Evolutionary conservation across 768 basidiomycete species (phyloP).

Genomic region (Kockovaella imperatae): DNA sequence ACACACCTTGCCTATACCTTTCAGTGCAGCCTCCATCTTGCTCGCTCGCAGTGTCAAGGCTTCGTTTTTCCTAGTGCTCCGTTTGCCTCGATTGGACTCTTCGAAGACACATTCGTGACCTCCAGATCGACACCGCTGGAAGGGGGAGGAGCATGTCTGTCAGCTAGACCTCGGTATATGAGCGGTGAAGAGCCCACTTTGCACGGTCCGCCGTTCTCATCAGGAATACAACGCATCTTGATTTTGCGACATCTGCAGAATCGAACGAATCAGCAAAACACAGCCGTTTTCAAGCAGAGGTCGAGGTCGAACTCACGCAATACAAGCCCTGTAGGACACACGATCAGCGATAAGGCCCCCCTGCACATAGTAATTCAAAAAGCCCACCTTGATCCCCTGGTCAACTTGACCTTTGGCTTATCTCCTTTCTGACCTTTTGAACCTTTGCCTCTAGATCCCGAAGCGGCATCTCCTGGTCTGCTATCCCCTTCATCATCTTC

Average conservation of each 20-base stretch:
- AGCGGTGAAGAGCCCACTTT: conserved; percentile 11
- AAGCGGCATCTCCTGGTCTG: conserved; percentile 9
- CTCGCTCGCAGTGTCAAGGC: conserved; percentile 27
- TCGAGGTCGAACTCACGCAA: conserved; percentile 12
- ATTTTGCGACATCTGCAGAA: conserved; percentile 34
- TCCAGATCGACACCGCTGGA: conserved; percentile 40
- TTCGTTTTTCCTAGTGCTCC: conserved; percentile 49
- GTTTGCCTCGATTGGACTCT: conserved; percentile 90
- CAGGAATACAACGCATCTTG: conserved; percentile 44
- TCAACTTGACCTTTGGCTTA: conserved; percentile 37
- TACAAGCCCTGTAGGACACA: conserved; percentile 18
- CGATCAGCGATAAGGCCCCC: not conserved
- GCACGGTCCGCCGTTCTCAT: conserved; percentile 37
- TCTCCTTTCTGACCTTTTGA: conserved; percentile 14
- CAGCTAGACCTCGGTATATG: not conserved
- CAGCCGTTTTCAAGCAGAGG: not conserved
- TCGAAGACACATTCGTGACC: conserved; percentile 85
- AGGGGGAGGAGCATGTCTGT: not conserved
- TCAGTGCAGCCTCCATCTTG: conserved; percentile 34
- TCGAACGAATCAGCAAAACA: no score
- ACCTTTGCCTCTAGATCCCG: conserved; percentile 16
- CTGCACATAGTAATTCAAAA: no score
- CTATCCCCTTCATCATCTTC: conserved; percentile 20
- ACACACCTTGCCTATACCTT: conserved; percentile 33
- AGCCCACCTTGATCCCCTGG: conserved; percentile 40